Percentiles rank a stretch among this genome's conserved stretches.
phyloP scores from a whole-genome alignment of 2,329 filamentous ascomycete genomes.

The Aurifilum marmelostoma region DNA sequence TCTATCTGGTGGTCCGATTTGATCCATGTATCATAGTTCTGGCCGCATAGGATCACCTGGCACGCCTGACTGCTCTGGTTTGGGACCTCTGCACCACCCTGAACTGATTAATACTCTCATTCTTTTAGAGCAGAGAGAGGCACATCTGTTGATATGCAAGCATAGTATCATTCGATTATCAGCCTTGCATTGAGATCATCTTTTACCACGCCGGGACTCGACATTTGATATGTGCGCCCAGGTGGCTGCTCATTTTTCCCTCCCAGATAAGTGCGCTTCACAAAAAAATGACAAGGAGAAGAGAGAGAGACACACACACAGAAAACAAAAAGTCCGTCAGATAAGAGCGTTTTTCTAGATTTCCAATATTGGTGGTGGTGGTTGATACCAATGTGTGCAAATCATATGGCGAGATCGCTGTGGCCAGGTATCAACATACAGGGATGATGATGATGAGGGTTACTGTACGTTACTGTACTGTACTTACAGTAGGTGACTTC shows the following conservation, averaged over 20 bases:
- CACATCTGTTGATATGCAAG: too few relatives aligned
- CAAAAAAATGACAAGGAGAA: too few relatives aligned
- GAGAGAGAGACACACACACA: too few relatives aligned
- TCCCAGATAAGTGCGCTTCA: too few relatives aligned
- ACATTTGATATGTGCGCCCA: background rate
- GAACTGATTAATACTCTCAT: background rate
- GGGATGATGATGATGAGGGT: slow-evolving; percentile 13
- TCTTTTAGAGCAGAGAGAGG: background rate
- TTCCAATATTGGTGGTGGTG: background rate
- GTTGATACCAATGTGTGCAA: background rate
- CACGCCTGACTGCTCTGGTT: background rate
- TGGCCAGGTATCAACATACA: too few relatives aligned
- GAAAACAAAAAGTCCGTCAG: background rate
- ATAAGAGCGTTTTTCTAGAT: background rate
- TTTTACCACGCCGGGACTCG: background rate
- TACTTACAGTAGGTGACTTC: too few relatives aligned
- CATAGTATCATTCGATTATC: background rate
- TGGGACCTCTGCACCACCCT: too few relatives aligned
- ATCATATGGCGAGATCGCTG: background rate
- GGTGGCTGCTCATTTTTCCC: too few relatives aligned
- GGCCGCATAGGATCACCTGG: background rate
- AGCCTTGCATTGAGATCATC: too few relatives aligned
- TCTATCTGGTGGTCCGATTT: background rate
- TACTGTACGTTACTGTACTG: slow-evolving; percentile 6
- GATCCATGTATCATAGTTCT: too few relatives aligned